Base-by-base conservation (phyloP, 1,284 basidiomycete genomes). In the Trichosporon sp. region DNA sequence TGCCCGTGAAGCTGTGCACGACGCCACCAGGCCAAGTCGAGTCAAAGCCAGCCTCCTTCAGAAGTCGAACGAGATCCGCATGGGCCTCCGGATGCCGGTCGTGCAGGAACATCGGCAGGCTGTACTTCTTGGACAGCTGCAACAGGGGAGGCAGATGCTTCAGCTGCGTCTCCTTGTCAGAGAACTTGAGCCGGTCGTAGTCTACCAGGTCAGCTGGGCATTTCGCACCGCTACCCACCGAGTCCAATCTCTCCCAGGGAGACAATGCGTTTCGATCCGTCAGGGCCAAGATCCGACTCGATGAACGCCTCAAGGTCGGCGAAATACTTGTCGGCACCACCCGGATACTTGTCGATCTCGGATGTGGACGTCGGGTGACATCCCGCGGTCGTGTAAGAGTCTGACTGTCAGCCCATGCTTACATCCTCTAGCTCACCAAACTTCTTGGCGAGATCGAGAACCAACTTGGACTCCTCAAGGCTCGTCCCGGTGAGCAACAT, bases 191-290 rank as follows among this genome's bases (percentile, higher is more conserved):
- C 14, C 94, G 87, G 79, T 96, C 94, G 77, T 95, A 95, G 81
- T 96, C 94, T 92, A 67, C 40, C 66, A 16, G 14, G 65, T 40
- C 68, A 31, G 69, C 14, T 65, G 59, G 8, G 37, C 38, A 40
- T 61, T 10, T 7, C 66, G n/a, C 16, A 6, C 11, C 38, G 37
- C 46, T 10, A 2, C 85, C 56, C 75, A 92, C 91, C 91, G 46
- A 96, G 84, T 10, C 94, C 94, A 76, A 93, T 93, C 84, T 96
- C 94, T 16, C 94, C 94, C 1, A 96, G 84, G 0, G 92, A 92
- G 7, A 93, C 90, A 16, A 89, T 88, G 66, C 90, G 85, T 89
- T 82, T 85, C 0, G 88, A 88, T 5, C 85, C 85, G 14, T 89
- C 79, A 70, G 78, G 78, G 32, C 77, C 69, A 48, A 75, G 80